These are phyloP conservation scores for Stachybotrys elegans DNA, from an alignment of 2,329 filamentous ascomycete genomes.

Conservation along the genomic window DNA sequence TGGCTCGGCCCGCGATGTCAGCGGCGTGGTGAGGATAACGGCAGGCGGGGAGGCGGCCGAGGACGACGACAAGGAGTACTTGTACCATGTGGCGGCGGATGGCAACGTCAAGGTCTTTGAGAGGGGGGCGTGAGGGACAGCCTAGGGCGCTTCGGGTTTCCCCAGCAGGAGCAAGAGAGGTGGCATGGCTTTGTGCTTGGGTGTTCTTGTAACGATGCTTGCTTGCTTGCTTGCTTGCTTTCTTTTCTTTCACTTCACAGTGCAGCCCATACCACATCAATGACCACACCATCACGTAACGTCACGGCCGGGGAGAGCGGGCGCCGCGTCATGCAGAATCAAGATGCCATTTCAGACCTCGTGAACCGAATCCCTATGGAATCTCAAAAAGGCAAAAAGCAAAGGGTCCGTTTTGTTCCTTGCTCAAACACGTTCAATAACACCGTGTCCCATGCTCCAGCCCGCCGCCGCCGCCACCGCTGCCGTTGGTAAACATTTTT, in stretches of 20 bases:
- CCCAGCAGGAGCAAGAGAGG: too few relatives aligned
- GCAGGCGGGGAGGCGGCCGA: slow-evolving; percentile 26
- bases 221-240: too few relatives aligned
- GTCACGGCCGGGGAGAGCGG: too few relatives aligned
- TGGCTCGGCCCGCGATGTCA: slow-evolving; percentile 84
- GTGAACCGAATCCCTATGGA: slow-evolving; percentile 24
- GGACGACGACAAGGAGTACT: slow-evolving; percentile 60
- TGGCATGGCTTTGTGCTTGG: too few relatives aligned
- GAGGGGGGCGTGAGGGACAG: slow-evolving; percentile 51
- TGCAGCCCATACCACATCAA: too few relatives aligned
- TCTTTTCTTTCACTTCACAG: too few relatives aligned
- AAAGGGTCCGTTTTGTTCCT: slow-evolving; percentile 19
- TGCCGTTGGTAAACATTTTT: too few relatives aligned
- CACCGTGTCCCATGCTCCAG: slow-evolving; percentile 30
- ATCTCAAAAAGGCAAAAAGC: slow-evolving; percentile 20
- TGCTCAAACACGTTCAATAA: slow-evolving; percentile 28
- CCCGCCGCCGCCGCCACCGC: slow-evolving; percentile 17
- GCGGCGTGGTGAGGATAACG: slow-evolving; percentile 77
- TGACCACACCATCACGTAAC: too few relatives aligned
- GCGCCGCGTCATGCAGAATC: too few relatives aligned
- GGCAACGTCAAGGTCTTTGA: slow-evolving; percentile 80
- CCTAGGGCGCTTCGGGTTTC: too few relatives aligned
- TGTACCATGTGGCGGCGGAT: slow-evolving; percentile 79
- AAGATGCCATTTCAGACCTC: slow-evolving; percentile 30
- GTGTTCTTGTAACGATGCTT: too few relatives aligned